Percentiles rank a stretch among this genome's conserved stretches.
These are phyloP conservation scores for Sphagnurus paluster DNA, from an alignment of 1,284 basidiomycete species.

Conservation along the genomic window DNA sequence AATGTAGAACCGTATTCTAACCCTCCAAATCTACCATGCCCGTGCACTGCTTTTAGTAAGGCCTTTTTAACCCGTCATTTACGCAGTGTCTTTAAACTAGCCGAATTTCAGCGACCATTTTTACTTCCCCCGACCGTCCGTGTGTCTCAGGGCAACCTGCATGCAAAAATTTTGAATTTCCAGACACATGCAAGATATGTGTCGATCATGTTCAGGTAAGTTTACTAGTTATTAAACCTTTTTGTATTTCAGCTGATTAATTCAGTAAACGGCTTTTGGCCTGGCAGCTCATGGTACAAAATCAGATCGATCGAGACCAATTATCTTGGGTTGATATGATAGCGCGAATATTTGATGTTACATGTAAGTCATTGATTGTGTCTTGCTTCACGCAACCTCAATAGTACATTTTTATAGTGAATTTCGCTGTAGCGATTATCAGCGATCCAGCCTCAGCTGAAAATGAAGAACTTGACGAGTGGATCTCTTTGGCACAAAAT, in stretches of 20 bases:
- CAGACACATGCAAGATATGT: conserved; percentile 11
- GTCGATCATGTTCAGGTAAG: conserved; percentile 10
- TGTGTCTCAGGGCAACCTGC: background rate
- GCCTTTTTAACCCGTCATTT: background rate
- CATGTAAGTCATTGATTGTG: conserved; percentile 6
- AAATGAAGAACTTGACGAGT: conserved; percentile 11
- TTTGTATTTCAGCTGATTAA: background rate
- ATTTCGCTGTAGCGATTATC: conserved; percentile 10
- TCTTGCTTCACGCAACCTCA: background rate
- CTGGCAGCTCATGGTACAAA: conserved; percentile 13
- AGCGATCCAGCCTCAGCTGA: conserved; percentile 5
- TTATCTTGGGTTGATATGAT: conserved; percentile 11
- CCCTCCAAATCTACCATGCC: conserved; percentile 14
- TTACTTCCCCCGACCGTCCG: background rate
- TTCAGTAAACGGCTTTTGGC: conserved; percentile 13
- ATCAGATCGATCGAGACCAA: conserved; percentile 10
- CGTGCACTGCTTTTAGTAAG: conserved; percentile 10
- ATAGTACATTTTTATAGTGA: conserved; percentile 3
- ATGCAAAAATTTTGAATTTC: conserved; percentile 4
- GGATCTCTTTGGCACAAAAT: conserved; percentile 10
- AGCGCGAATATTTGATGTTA: conserved; percentile 10
- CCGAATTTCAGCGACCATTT: conserved; percentile 3
- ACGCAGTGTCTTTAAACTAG: too few species aligned
- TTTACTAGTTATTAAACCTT: background rate
- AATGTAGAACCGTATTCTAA: conserved; percentile 9